Percentiles rank a stretch among this genome's conserved stretches.
Conservation (phyloP, 1,284 basidiomycete genomes). For the Fomitopsis schrenkii region DNA sequence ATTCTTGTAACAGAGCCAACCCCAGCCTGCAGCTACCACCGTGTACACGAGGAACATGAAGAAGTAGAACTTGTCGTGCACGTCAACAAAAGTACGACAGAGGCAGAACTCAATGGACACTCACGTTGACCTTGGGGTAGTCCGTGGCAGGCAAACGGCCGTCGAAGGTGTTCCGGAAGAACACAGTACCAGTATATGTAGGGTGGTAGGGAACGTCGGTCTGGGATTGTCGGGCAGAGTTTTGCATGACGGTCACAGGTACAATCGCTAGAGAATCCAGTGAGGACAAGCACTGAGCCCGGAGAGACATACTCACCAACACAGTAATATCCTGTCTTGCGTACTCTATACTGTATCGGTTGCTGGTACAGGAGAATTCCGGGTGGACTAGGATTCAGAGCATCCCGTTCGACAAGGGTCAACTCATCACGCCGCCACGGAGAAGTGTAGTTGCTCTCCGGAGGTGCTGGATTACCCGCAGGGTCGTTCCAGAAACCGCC, state of each 20-base stretch:
- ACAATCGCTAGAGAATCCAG: slow-evolving; percentile 60
- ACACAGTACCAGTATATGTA: slow-evolving; percentile 77
- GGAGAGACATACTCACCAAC: slow-evolving; percentile 58
- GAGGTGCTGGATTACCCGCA: slow-evolving; percentile 51
- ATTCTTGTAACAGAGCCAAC: slow-evolving; percentile 80
- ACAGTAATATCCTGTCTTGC: slow-evolving; percentile 92
- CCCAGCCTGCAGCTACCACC: slow-evolving; percentile 73
- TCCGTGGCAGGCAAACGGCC: slow-evolving; percentile 91
- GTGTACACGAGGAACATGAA: slow-evolving; percentile 78
- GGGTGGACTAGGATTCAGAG: slow-evolving; percentile 43
- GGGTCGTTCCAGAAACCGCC: slow-evolving; percentile 57
- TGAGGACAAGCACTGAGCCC: slow-evolving; percentile 1
- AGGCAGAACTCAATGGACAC: slow-evolving; percentile 26
- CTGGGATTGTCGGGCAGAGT: slow-evolving; percentile 30
- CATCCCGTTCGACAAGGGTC: slow-evolving; percentile 23
- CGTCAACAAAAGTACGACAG: background rate
- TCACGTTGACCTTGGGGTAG: slow-evolving; percentile 95
- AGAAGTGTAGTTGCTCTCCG: slow-evolving; percentile 38
- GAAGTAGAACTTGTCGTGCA: slow-evolving; percentile 77
- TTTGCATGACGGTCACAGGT: slow-evolving; percentile 67
- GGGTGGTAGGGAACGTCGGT: slow-evolving; percentile 66
- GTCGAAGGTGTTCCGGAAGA: slow-evolving; percentile 87
- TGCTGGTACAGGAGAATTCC: slow-evolving; percentile 50
- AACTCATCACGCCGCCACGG: slow-evolving; percentile 34
- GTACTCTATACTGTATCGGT: slow-evolving; percentile 79